phyloP scores from a whole-genome alignment of 495 filamentous ascomycete genomes.

The Aspergillus ostianus region DNA sequence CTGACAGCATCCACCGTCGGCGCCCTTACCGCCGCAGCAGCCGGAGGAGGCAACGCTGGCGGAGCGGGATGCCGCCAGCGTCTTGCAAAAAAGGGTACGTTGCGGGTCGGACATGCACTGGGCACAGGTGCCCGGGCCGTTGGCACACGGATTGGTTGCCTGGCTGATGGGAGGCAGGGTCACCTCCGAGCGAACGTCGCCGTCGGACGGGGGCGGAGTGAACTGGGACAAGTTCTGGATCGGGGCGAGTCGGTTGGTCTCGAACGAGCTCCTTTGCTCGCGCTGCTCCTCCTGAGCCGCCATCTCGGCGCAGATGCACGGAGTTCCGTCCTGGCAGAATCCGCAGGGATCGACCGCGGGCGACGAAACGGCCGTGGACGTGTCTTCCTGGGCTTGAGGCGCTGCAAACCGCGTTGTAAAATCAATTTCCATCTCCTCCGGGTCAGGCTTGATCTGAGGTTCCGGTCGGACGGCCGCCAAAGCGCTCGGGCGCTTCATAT shows the following conservation, averaged over 20 bases:
- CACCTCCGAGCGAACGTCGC: slow-evolving; percentile 53
- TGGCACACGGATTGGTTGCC: slow-evolving; percentile 56
- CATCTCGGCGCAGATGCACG: slow-evolving; percentile 81
- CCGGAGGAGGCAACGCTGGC: slow-evolving; percentile 46
- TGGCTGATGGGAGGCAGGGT: slow-evolving; percentile 41
- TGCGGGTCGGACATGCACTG: slow-evolving; percentile 76
- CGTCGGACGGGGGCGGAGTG: slow-evolving; percentile 70
- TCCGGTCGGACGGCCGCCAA: slow-evolving; percentile 14
- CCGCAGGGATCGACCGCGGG: slow-evolving; percentile 67
- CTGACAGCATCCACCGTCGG: slow-evolving; percentile 54
- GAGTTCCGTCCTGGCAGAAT: slow-evolving; percentile 83
- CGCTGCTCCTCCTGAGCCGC: slow-evolving; percentile 48
- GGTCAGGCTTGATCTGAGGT: slow-evolving; percentile 48
- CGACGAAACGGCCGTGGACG: slow-evolving; percentile 34
- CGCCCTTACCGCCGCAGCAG: slow-evolving; percentile 52
- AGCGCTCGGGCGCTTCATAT: slow-evolving; percentile 29
- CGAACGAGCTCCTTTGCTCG: slow-evolving; percentile 30
- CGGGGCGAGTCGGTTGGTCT: slow-evolving; percentile 48
- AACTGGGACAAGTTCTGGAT: slow-evolving; percentile 53
- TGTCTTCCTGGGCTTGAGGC: slow-evolving; percentile 33
- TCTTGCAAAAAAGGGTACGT: slow-evolving; percentile 83
- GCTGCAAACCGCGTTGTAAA: slow-evolving; percentile 66
- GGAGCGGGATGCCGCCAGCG: slow-evolving; percentile 64
- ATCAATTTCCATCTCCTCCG: slow-evolving; percentile 69
- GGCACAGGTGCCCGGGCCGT: slow-evolving; percentile 75